phyloP scores from a whole-genome alignment of 768 basidiomycete species.

The Gloeostereum incarnatum region DNA sequence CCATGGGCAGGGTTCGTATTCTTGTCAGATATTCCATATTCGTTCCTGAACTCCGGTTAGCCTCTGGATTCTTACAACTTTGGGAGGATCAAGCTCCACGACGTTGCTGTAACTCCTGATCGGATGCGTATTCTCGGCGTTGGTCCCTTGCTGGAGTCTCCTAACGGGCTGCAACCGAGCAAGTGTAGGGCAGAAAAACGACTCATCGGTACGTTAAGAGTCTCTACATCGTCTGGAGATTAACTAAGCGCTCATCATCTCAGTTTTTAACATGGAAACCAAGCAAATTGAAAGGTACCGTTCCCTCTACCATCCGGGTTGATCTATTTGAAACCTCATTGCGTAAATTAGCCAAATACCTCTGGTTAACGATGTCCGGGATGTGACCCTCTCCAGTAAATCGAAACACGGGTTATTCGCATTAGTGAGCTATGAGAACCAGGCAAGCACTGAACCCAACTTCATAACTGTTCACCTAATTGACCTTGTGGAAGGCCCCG shows the following conservation, averaged over 20 bases:
- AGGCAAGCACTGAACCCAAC: conserved; percentile 28
- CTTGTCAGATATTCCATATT: too few species aligned
- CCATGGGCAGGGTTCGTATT: too few species aligned
- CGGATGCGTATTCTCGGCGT: conserved; percentile 56
- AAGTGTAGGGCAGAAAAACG: conserved; percentile 66
- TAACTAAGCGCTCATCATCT: conserved; percentile 1
- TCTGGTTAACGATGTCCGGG: conserved; percentile 62
- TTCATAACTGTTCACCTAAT: background rate
- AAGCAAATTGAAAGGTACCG: conserved; percentile 58
- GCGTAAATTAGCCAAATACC: conserved; percentile 47
- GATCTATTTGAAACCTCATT: conserved; percentile 6
- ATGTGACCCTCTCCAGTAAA: conserved; percentile 54
- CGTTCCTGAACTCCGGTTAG: too few species aligned
- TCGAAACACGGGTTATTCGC: conserved; percentile 41
- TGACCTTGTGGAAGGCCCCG: conserved; percentile 24
- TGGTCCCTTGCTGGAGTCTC: conserved; percentile 56
- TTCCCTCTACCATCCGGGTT: background rate
- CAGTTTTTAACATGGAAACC: conserved; percentile 63
- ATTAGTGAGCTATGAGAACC: conserved; percentile 66
- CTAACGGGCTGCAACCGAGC: conserved; percentile 54
- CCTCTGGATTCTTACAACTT: conserved; percentile 23
- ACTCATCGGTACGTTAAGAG: conserved; percentile 45
- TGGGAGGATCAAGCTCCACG: conserved; percentile 54
- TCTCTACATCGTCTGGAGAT: background rate
- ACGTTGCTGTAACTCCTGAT: conserved; percentile 64